A percentile compares a stretch with the other conserved stretches of the same genome.
Evolutionary conservation across 176 grass and related monocot species (phyloP).

Genomic region (Eleusine coracana): DNA sequence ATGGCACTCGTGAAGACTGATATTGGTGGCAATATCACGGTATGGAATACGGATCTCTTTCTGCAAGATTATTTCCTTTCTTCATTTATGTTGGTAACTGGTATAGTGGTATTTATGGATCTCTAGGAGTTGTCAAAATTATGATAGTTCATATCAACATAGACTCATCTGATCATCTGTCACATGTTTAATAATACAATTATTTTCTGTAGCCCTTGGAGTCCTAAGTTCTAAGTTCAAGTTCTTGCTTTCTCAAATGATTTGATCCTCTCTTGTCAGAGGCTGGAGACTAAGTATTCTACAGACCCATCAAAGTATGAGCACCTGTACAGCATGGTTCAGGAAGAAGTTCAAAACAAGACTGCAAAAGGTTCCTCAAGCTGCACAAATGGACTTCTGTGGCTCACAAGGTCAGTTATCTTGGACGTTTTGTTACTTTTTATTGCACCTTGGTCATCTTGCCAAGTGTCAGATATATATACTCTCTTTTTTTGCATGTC

Average conservation of each 20-base stretch:
- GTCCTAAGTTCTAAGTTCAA: background rate
- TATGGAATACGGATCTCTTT: constrained; percentile 72
- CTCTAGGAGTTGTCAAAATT: background rate
- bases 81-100: background rate
- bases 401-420: constrained; percentile 81
- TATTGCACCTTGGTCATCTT: constrained; percentile 6
- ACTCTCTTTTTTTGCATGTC: constrained; percentile 22
- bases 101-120: background rate
- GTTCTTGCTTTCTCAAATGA: background rate
- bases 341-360: constrained; percentile 89
- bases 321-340: constrained; percentile 80
- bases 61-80: background rate
- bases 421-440: constrained; percentile 11
- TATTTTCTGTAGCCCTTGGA: constrained; percentile 1
- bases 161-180: background rate
- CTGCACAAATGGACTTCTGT: constrained; percentile 97
- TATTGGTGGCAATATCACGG: constrained; percentile 92
- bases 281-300: constrained; percentile 81
- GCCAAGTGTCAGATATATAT: background rate
- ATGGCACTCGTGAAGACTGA: constrained; percentile 92
- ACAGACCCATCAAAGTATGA: constrained; percentile 82
- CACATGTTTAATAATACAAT: background rate
- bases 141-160: constrained; percentile 2
- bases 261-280: constrained; percentile 49
- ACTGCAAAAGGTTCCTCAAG: constrained; percentile 87